Percentiles rank a stretch among this genome's conserved stretches.
Conservation (phyloP, 2,329 filamentous ascomycete genomes). For the Chaetothyriales sp. region DNA sequence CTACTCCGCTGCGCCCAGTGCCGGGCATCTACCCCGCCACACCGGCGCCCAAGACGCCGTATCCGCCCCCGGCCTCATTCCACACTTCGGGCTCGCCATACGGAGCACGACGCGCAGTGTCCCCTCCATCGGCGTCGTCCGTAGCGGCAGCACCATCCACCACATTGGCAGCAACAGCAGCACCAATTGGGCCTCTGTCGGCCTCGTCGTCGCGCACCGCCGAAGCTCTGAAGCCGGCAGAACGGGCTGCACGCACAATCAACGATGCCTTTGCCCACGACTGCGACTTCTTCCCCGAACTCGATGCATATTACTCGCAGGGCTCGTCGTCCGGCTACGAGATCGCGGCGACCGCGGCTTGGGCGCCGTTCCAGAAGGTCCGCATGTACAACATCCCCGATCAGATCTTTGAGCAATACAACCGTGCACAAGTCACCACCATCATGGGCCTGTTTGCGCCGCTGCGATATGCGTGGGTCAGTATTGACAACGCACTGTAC, state of each 20-base stretch:
- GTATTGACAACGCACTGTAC: slow-evolving; percentile 90
- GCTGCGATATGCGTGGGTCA: slow-evolving; percentile 87
- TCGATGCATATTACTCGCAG: slow-evolving; percentile 84
- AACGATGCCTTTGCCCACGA: slow-evolving; percentile 56
- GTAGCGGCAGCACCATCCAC: not conserved
- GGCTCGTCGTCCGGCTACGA: slow-evolving; percentile 90
- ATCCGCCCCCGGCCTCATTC: slow-evolving; percentile 23
- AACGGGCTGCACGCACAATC: slow-evolving; percentile 70
- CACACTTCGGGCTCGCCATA: slow-evolving; percentile 4
- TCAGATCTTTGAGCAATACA: slow-evolving; percentile 82
- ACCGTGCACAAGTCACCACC: slow-evolving; percentile 74
- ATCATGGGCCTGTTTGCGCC: slow-evolving; percentile 91
- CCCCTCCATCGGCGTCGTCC: not conserved
- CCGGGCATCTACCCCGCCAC: slow-evolving; percentile 31
- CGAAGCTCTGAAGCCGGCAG: slow-evolving; percentile 50
- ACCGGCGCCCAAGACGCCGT: slow-evolving; percentile 25
- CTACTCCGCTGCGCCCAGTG: not conserved
- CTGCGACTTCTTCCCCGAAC: slow-evolving; percentile 71
- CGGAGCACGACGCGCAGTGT: not conserved
- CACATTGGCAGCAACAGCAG: not conserved
- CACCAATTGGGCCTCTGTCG: not conserved
- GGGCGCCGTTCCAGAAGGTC: slow-evolving; percentile 79
- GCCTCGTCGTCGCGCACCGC: slow-evolving; percentile 18
- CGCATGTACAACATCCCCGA: slow-evolving; percentile 85
- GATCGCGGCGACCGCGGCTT: slow-evolving; percentile 51